Evolutionary conservation across 768 basidiomycete genomes (phyloP).

Genomic region (Mycena capillaripes): DNA sequence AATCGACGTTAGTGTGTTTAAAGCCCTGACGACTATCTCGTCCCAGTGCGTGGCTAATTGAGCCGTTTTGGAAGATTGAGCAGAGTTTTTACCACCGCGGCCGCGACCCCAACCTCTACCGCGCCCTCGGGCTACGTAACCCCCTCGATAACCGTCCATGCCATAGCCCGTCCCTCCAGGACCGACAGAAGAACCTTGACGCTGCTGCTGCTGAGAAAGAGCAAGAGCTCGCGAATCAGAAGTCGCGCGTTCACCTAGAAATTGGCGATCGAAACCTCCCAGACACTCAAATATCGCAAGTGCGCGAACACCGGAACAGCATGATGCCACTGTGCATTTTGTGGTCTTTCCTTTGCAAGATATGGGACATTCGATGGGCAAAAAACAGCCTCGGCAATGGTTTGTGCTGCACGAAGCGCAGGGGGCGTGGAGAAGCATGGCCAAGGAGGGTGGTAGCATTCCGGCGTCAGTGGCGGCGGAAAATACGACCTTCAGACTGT

Average conservation of each 20-base stretch:
- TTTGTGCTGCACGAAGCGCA: conserved; percentile 59
- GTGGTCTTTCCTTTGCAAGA: conserved; percentile 58
- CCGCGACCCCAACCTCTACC: conserved; percentile 17
- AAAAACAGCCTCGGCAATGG: conserved; percentile 66
- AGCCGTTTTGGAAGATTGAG: conserved; percentile 16
- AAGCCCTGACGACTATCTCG: conserved; percentile 52
- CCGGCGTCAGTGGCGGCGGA: conserved; percentile 36
- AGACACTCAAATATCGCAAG: conserved; percentile 67
- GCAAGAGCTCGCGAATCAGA: conserved; percentile 55
- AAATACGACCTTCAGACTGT: conserved; percentile 44
- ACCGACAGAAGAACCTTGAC: conserved; percentile 51
- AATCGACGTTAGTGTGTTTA: conserved; percentile 55
- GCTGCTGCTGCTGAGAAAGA: conserved; percentile 43
- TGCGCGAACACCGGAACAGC: conserved; percentile 63
- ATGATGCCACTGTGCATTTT: conserved; percentile 53
- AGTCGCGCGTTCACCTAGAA: conserved; percentile 55
- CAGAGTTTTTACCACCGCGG: not conserved
- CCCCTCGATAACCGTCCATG: conserved; percentile 31
- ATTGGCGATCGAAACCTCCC: conserved; percentile 63
- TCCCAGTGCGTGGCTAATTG: conserved; percentile 54
- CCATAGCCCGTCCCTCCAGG: conserved; percentile 69
- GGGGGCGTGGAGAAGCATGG: conserved; percentile 56
- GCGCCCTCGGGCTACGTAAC: not conserved
- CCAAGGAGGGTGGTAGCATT: conserved; percentile 45
- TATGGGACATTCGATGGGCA: conserved; percentile 50